Conservation (phyloP, 257 asterid genomes). For the Solanum piurae region DNA sequence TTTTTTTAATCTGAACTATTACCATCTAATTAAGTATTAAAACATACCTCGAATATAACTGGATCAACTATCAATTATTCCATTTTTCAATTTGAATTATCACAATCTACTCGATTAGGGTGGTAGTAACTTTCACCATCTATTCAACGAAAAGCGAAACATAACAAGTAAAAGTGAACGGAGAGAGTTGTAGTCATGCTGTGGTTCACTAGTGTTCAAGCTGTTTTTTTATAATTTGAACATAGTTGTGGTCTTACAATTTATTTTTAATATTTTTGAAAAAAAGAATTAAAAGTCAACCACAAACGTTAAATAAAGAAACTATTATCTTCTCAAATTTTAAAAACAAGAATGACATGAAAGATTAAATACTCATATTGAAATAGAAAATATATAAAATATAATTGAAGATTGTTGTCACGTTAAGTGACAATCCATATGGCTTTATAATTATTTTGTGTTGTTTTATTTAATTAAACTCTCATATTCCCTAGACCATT, state of each 20-base stretch:
- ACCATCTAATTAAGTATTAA: background rate
- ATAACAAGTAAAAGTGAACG: background rate
- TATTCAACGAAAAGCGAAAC: background rate
- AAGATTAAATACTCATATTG: background rate
- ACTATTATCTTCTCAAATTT: background rate
- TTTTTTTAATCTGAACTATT: accelerated
- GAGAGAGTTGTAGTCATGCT: background rate
- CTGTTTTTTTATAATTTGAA: background rate
- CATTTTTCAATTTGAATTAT: background rate
- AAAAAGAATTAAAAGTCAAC: background rate
- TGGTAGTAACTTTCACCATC: accelerated
- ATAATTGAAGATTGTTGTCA: background rate
- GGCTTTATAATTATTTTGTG: background rate
- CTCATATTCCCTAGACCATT: background rate
- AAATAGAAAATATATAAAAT: background rate
- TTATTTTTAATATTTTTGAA: background rate
- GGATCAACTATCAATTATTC: background rate
- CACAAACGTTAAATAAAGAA: background rate
- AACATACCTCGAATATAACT: background rate
- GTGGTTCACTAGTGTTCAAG: background rate
- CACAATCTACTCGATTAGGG: background rate
- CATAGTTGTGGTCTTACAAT: background rate
- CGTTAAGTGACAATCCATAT: background rate
- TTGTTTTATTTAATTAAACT: background rate
- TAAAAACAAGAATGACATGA: background rate